Evolutionary conservation across 1,284 basidiomycete species (phyloP).

Genomic region (Coniferiporia weirii): DNA sequence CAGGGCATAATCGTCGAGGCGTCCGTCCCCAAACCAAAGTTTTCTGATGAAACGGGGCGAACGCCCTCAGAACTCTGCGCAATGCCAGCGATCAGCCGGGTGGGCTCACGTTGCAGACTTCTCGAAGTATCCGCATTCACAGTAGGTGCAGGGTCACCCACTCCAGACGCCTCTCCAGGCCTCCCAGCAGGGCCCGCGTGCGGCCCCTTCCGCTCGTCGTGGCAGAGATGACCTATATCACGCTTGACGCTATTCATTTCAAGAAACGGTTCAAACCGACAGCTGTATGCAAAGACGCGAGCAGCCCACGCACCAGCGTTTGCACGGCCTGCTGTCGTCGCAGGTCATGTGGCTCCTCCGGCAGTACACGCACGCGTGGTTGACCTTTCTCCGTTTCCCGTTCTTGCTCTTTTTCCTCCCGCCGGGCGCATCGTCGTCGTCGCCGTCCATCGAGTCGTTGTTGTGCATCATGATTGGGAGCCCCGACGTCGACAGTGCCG

Average conservation of each 20-base stretch:
- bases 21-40: constrained; percentile 14
- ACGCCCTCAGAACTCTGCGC: constrained; percentile 4
- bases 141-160: background rate
- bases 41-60: constrained; percentile 10
- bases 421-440: constrained; percentile 25
- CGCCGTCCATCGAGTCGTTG: constrained; percentile 19
- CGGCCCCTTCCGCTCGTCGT: constrained; percentile 70
- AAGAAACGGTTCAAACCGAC: constrained; percentile 6
- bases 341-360: constrained; percentile 92
- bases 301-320: constrained; percentile 72
- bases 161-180: constrained; percentile 21
- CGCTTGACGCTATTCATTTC: constrained; percentile 68
- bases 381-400: constrained; percentile 72
- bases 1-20: constrained; percentile 18
- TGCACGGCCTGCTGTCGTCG: constrained; percentile 84
- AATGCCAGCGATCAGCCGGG: constrained; percentile 1
- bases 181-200: constrained; percentile 42
- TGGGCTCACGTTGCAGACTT: constrained; percentile 14
- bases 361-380: constrained; percentile 92
- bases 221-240: constrained; percentile 87
- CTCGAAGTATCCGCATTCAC: constrained; percentile 12
- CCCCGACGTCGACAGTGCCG: constrained; percentile 4
- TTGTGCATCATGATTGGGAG: background rate
- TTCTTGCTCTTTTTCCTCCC: constrained; percentile 43
- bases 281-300: background rate